Percentiles rank a stretch among this genome's conserved stretches.
These are phyloP conservation scores for Fusarium goolgardi DNA, from an alignment of 2,329 filamentous ascomycete species.

Conservation along the genomic window DNA sequence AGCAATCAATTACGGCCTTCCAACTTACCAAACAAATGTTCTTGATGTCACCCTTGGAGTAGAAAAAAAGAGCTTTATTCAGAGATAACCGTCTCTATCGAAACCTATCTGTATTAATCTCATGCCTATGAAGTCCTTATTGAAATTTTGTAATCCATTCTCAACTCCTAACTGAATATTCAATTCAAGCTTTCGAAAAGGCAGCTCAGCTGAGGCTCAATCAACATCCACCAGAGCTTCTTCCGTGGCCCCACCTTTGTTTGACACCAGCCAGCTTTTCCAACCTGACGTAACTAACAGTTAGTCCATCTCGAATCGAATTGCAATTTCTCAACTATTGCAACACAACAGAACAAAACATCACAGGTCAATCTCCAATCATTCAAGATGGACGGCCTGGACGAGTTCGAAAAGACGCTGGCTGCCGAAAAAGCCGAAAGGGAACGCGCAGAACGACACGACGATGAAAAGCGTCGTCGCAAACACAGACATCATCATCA, in stretches of 20 bases:
- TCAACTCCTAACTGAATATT: not conserved
- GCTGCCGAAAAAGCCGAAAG: constrained; percentile 71
- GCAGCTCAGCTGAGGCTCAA: not conserved
- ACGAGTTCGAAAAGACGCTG: constrained; percentile 82
- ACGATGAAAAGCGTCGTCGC: constrained; percentile 57
- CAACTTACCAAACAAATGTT: no score
- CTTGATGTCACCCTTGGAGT: no score
- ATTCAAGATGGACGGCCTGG: constrained; percentile 64
- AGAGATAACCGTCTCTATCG: fast-evolving
- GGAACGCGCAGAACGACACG: constrained; percentile 58
- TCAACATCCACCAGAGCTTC: not conserved
- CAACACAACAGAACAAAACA: not conserved
- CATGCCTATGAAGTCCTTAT: not conserved
- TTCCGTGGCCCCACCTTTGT: constrained; percentile 11
- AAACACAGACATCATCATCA: constrained; percentile 62
- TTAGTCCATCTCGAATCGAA: not conserved
- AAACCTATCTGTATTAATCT: no score
- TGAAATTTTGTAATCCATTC: no score
- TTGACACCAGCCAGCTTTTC: constrained; percentile 25
- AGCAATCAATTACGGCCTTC: fast-evolving
- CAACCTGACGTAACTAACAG: constrained; percentile 38
- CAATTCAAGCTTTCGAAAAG: not conserved
- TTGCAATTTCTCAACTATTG: not conserved
- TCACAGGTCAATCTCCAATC: fast-evolving
- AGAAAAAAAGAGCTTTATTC: not conserved